Evolutionary conservation across 176 grass and related monocot species (phyloP).

Genomic region (Avena insularis): DNA sequence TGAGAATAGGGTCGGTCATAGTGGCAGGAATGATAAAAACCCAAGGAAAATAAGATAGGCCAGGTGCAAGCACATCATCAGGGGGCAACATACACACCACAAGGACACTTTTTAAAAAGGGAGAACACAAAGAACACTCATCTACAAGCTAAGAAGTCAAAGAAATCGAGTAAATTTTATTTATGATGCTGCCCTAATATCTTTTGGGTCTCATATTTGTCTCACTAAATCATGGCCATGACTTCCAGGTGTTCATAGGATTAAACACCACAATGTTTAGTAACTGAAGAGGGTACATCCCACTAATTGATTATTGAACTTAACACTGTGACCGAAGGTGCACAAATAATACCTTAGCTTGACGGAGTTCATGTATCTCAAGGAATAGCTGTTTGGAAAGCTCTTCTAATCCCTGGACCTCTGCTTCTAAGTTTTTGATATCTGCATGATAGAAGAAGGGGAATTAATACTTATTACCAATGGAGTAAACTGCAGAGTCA

Average conservation of each 20-base stretch:
- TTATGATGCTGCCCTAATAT: slow-evolving; percentile 10
- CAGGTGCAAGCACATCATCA: neutral
- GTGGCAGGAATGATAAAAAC: too few species aligned
- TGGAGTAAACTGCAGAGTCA: neutral
- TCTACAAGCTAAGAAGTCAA: neutral
- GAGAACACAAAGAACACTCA: neutral
- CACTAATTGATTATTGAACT: neutral
- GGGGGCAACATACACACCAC: neutral
- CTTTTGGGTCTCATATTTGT: neutral
- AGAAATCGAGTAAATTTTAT: neutral
- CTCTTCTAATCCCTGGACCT: slow-evolving; percentile 95
- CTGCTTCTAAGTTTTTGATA: slow-evolving; percentile 95
- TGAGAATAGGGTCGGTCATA: too few species aligned
- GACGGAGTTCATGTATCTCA: slow-evolving; percentile 95
- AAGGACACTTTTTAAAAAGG: neutral
- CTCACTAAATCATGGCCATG: slow-evolving; percentile 4
- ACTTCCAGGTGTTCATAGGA: neutral
- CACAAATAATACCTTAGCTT: slow-evolving; percentile 77
- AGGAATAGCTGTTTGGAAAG: slow-evolving; percentile 98
- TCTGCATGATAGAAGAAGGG: slow-evolving; percentile 55
- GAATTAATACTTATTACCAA: slow-evolving; percentile 31
- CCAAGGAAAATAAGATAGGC: neutral
- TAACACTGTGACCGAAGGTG: neutral
- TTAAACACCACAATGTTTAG: neutral
- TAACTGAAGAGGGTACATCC: neutral